These are phyloP conservation scores for Sporisorium sorghi DNA, from an alignment of 1,284 basidiomycete genomes.

Conservation along the genomic window DNA sequence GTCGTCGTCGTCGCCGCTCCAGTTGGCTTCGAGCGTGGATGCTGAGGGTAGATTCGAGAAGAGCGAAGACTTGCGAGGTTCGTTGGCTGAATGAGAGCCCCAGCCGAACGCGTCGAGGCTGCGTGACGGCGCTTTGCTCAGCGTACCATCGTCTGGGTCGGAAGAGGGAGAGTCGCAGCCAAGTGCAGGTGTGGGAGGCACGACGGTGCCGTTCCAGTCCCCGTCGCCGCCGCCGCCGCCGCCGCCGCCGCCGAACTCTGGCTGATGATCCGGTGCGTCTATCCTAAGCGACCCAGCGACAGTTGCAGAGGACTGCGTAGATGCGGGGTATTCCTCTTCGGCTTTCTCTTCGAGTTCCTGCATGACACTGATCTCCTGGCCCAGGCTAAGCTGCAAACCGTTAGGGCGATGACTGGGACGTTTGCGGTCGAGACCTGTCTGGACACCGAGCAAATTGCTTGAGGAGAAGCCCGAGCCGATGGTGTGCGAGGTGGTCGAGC, in stretches of 20 bases:
- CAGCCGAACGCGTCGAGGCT: constrained; percentile 44
- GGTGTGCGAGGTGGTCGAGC: constrained; percentile 17
- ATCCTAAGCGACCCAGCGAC: constrained; percentile 27
- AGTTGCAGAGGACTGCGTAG: constrained; percentile 26
- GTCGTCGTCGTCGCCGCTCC: constrained; percentile 52
- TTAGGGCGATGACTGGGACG: constrained; percentile 46
- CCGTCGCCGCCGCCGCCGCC: background rate
- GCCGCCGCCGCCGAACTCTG: constrained; percentile 4
- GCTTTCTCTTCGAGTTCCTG: constrained; percentile 47
- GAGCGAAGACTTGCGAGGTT: constrained; percentile 29
- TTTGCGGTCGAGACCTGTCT: constrained; percentile 34
- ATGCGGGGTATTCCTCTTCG: constrained; percentile 35
- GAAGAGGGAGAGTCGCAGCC: constrained; percentile 41
- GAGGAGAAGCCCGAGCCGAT: constrained; percentile 27
- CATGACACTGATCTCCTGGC: constrained; percentile 52
- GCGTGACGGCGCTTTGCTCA: constrained; percentile 21
- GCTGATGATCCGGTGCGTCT: constrained; percentile 19
- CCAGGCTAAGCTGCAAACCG: constrained; percentile 48
- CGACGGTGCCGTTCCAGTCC: constrained; percentile 42
- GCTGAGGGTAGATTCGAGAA: constrained; percentile 40
- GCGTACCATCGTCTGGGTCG: constrained; percentile 14
- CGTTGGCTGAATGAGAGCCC: constrained; percentile 14
- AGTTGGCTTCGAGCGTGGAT: constrained; percentile 39
- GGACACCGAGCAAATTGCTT: constrained; percentile 37
- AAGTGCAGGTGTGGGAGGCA: constrained; percentile 43